Evolutionary conservation across 257 asterid genomes (phyloP).

Genomic region (Solanum megistacrolobum): DNA sequence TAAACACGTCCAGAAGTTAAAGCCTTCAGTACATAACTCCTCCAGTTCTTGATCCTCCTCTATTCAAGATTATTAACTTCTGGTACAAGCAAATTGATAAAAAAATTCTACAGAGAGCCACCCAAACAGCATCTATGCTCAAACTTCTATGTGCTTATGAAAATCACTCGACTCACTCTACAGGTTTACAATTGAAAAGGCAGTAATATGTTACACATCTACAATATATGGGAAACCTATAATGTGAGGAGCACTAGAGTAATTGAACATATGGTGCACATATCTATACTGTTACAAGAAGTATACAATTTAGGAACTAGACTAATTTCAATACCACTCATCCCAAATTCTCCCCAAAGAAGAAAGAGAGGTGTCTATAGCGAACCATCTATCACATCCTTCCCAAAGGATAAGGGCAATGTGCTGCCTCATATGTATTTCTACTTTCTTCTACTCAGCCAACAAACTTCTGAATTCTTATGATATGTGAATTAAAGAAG

Average conservation of each 20-base stretch:
- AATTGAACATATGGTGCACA: not conserved
- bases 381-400: not conserved
- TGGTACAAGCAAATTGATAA: not conserved
- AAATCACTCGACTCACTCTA: not conserved
- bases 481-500: not conserved
- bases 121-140: not conserved
- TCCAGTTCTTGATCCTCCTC: not conserved
- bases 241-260: not conserved
- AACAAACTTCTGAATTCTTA: not conserved
- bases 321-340: not conserved
- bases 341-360: not conserved
- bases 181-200: not conserved
- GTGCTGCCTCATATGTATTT: not conserved
- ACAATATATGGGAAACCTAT: not conserved
- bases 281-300: not conserved
- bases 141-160: not conserved
- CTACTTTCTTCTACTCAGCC: not conserved
- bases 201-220: not conserved
- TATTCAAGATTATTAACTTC: not conserved
- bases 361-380: not conserved
- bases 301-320: not conserved
- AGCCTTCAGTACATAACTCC: not conserved
- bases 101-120: not conserved
- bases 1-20: not conserved
- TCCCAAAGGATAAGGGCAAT: not conserved